Evolutionary conservation across 2,329 filamentous ascomycete genomes (phyloP).

Genomic region (Claviceps paspali): DNA sequence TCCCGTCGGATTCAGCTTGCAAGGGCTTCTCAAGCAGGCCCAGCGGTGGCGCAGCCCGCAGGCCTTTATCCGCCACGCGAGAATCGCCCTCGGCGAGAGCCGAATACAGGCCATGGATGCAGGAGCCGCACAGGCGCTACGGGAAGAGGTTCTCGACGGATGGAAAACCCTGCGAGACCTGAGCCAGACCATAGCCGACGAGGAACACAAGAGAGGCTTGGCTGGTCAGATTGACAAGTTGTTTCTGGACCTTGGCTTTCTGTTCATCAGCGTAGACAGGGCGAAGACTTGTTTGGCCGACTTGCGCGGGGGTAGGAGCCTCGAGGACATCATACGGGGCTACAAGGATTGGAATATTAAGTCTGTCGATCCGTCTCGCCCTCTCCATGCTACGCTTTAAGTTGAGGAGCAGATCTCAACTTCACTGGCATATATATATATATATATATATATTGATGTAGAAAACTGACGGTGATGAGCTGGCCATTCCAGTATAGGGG

Average conservation of each 20-base stretch:
- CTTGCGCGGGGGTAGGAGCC: constrained; percentile 25
- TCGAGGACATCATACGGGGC: constrained; percentile 11
- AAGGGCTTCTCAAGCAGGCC: constrained; percentile 47
- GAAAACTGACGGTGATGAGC: too few species aligned
- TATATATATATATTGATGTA: too few species aligned
- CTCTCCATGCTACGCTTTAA: too few species aligned
- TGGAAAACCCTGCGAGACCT: constrained; percentile 20
- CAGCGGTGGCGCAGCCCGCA: constrained; percentile 37
- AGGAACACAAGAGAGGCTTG: constrained; percentile 22
- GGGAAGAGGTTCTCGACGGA: constrained; percentile 15
- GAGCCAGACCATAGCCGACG: constrained; percentile 11
- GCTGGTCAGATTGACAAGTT: constrained; percentile 20
- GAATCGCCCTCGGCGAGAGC: constrained; percentile 42
- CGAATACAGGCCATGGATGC: constrained; percentile 24
- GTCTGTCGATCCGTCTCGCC: constrained; percentile 1
- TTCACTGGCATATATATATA: neutral
- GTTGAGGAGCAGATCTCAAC: too few species aligned
- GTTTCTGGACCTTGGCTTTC: constrained; percentile 14
- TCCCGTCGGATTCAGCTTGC: constrained; percentile 45
- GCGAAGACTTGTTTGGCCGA: constrained; percentile 31
- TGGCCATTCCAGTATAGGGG: too few species aligned
- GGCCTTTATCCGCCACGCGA: constrained; percentile 37
- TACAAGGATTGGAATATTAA: constrained; percentile 5
- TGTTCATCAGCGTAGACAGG: constrained; percentile 33
- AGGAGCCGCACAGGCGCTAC: constrained; percentile 13